These are phyloP conservation scores for Aurantiochytrium sp. DNA, from an alignment of 108 stramenopile species.

Conservation along the genomic window DNA sequence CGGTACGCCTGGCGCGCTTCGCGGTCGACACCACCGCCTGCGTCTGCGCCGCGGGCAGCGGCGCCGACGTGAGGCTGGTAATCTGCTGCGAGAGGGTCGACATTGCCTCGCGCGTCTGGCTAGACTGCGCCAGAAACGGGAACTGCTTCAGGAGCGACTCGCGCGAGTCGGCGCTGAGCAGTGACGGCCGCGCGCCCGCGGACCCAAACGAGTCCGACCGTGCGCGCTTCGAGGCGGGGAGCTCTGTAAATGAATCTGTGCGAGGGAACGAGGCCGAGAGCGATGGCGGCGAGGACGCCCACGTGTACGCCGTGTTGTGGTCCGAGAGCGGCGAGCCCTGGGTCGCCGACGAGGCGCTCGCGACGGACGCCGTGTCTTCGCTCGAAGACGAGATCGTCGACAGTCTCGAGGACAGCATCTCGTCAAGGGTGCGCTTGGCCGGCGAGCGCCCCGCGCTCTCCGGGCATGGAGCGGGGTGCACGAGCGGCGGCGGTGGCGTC, in stretches of 20 bases:
- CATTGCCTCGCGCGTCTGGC: not conserved
- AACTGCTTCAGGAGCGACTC: not conserved
- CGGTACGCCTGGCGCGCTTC: not conserved
- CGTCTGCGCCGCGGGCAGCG: not conserved
- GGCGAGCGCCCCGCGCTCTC: no score
- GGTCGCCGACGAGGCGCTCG: not conserved
- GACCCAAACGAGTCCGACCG: not conserved
- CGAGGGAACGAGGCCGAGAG: not conserved
- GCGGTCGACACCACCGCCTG: not conserved
- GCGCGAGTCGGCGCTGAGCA: not conserved
- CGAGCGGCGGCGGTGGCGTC: no score
- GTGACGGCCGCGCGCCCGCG: no score
- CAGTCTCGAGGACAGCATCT: not conserved
- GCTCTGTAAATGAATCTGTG: not conserved
- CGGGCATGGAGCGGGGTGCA: no score
- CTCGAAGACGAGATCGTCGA: not conserved
- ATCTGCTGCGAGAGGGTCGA: not conserved
- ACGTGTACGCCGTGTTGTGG: not conserved
- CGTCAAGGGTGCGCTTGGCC: not conserved
- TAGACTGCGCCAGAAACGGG: not conserved
- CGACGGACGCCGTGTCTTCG: not conserved
- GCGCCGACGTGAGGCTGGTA: not conserved
- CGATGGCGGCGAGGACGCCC: not conserved
- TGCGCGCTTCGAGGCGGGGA: not conserved
- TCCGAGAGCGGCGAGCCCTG: no score